Base-by-base conservation (phyloP, 345 rosid genomes). In the Diplotaxis tenuifolia region DNA sequence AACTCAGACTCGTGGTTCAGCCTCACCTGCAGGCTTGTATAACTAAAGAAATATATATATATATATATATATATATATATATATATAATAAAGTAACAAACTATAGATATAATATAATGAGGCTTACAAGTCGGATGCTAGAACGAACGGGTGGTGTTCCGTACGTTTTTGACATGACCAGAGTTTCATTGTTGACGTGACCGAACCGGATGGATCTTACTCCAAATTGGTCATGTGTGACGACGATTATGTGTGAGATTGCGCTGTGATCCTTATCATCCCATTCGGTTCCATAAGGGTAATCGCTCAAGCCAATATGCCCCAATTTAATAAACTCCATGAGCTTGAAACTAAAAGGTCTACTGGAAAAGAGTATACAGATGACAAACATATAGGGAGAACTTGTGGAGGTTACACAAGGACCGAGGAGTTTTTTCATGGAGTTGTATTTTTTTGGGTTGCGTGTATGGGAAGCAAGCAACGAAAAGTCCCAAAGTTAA, bases 1-100 rank as follows among this genome's bases (percentile, higher is more conserved):
- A 61, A 71, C 38, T 71, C 68, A 4, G 50, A 19, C 8, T 71
- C 61, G 15, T 71, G 67, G 1, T 71, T 49, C 29, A 71, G 67
- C 50, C 50, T 60, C 50, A 60, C 27, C 74, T 70, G 29, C 15
- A 42, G 5, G 8, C 11, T 57, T 9, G 7, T 23, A 1, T 23
- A 23, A 23, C 1, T 23, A 23, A 23, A 23, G 3, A 1, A n/a
- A 3, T n/a, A n/a, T n/a, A n/a, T n/a, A n/a, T n/a, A n/a, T n/a
- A n/a, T n/a, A n/a, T n/a, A n/a, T n/a, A n/a, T n/a, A n/a, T n/a
- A n/a, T n/a, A n/a, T n/a, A n/a, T n/a, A n/a, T n/a, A 0, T 3
- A 38, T 38, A 11, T 38, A 38, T 10, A 38, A 6, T 52, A n/a
- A 28, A 3, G 5, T 2, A 23, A 23, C 25, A 23, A 23, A 23